Evolutionary conservation across 805 yeast genomes (phyloP).

Genomic region (Cyberlindnera saturnus): DNA sequence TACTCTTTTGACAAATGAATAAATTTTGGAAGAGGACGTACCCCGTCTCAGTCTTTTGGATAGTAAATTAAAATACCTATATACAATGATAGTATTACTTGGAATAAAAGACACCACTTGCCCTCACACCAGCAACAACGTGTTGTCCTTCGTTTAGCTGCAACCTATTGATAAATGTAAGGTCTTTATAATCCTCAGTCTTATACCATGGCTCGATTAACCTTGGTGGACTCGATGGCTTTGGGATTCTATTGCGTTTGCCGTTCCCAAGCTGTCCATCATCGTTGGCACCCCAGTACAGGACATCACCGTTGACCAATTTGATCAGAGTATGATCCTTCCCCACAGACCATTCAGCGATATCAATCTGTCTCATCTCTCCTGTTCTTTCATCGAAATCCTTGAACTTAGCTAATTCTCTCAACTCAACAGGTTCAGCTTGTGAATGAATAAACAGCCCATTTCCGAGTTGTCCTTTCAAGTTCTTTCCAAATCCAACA

Average conservation of each 20-base stretch:
- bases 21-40: no score
- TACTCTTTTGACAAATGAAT: not conserved
- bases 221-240: constrained; percentile 49
- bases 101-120: constrained; percentile 60
- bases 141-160: constrained; percentile 48
- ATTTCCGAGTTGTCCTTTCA: constrained; percentile 80
- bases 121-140: constrained; percentile 53
- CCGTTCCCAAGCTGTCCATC: constrained; percentile 84
- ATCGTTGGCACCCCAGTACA: constrained; percentile 82
- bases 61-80: not conserved
- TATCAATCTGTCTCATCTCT: constrained; percentile 37
- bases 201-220: constrained; percentile 47
- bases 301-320: constrained; percentile 56
- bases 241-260: constrained; percentile 50
- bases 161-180: constrained; percentile 38
- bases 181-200: constrained; percentile 26
- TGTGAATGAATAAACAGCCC: constrained; percentile 73
- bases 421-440: constrained; percentile 55
- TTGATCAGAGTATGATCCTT: constrained; percentile 58
- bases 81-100: constrained; percentile 1
- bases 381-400: constrained; percentile 49
- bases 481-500: constrained; percentile 77
- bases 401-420: constrained; percentile 31
- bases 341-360: constrained; percentile 55
- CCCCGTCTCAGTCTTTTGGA: no score